Evolutionary conservation across 2,329 filamentous ascomycete species (phyloP), one percentile per base, ranked within the genome.

Genomic region (Blastomyces percursus): DNA sequence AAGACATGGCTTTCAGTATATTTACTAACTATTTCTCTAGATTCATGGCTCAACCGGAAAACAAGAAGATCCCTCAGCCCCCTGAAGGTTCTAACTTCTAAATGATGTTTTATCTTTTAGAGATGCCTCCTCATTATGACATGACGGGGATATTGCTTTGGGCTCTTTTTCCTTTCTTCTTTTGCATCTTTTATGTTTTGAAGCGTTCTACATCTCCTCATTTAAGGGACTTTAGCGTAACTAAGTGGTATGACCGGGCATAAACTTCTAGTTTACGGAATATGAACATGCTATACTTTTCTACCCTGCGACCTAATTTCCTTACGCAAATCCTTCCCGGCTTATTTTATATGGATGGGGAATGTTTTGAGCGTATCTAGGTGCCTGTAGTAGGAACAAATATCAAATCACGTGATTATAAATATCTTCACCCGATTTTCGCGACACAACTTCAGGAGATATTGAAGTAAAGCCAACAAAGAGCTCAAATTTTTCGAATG

Each of bases 61-160:
- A 97, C 80, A 96, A 96, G 84, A 97, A 97, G 79, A 85, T 96
- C 38, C 89, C 91, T 14, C 94, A 99, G 76, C 94, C 94, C 50
- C 84, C 90, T 3, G 94, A 99, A 79, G 92, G 91, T 63, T 86
- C 89, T 38, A 87, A 79, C 40, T 88, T 82, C 69, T 64, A 63
- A 59, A 6, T 46, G 46, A 12, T 30, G 5, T 24, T n/a, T 35
- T 27, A 11, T 9, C 7, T 11, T 35, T 9, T 35, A 4, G 32
- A 42, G 42, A 46, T n/a, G 16, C 24, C 8, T 16, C 50, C 27
- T 50, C 27, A 60, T 60, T 30, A 60, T 52, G 57, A 59, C 57
- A 14, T 30, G 30, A 59, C 42, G 57, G 42, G 40, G 52, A 30
- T 44, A 54, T 19, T 60, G 48, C 44, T 52, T 42, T 52, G 11